Percentiles rank a stretch among this genome's conserved stretches.
phyloP scores from a whole-genome alignment of 768 basidiomycete genomes.

The Hygrophorus pudorinus region DNA sequence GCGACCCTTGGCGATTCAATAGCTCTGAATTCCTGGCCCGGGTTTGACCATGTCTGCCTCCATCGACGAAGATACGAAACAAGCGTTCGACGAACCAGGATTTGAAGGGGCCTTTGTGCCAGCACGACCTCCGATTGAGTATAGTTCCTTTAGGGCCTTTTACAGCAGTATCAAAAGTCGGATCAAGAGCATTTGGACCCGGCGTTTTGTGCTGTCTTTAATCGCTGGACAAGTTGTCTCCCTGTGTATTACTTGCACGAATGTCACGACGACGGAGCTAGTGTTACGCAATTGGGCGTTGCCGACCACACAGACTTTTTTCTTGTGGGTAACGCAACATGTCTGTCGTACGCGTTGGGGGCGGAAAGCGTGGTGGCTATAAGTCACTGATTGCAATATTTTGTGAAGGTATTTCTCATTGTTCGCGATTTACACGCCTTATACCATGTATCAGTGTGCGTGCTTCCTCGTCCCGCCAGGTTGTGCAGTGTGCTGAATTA shows the following conservation, averaged over 20 bases:
- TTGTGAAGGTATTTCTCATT: constrained; percentile 63
- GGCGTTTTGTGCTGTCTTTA: constrained; percentile 57
- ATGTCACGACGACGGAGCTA: constrained; percentile 77
- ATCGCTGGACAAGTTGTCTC: constrained; percentile 78
- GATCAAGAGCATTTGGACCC: constrained; percentile 73
- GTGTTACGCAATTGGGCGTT: constrained; percentile 57
- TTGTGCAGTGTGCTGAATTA: constrained; percentile 1
- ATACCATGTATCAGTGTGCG: constrained; percentile 83
- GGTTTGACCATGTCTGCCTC: constrained; percentile 4
- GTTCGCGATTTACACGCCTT: constrained; percentile 71
- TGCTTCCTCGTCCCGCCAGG: constrained; percentile 1
- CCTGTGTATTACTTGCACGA: constrained; percentile 83
- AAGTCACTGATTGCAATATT: not conserved
- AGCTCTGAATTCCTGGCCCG: no score
- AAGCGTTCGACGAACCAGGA: constrained; percentile 7
- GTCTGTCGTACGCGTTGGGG: no score
- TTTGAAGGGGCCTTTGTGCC: constrained; percentile 1
- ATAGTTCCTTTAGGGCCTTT: constrained; percentile 50
- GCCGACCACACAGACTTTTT: constrained; percentile 76
- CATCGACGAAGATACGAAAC: constrained; percentile 3
- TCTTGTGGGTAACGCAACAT: constrained; percentile 45
- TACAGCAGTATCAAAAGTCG: constrained; percentile 41
- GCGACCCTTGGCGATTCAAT: no score
- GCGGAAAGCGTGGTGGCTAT: no score
- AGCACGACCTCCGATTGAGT: constrained; percentile 54